These are phyloP conservation scores for Gnomoniopsis smithogilvyi DNA, from an alignment of 2,329 filamentous ascomycete genomes.

Conservation along the genomic window DNA sequence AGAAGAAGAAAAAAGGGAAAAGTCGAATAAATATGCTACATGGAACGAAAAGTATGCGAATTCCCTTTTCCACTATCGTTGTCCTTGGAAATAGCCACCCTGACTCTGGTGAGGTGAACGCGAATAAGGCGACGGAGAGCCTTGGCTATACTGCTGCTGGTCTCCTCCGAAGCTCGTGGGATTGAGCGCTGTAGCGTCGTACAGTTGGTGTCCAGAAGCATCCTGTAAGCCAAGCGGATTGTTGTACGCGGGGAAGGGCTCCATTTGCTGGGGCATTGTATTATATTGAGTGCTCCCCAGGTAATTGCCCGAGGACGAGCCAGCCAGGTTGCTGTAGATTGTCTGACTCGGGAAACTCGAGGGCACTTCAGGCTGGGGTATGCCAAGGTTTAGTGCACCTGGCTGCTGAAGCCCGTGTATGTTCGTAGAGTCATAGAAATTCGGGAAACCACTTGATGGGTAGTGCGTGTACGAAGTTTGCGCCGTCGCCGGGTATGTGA, in stretches of 20 bases:
- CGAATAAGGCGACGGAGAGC: constrained; percentile 40
- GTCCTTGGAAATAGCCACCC: constrained; percentile 32
- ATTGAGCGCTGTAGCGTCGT: constrained; percentile 31
- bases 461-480: constrained; percentile 18
- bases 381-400: neutral
- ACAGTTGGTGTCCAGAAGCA: constrained; percentile 21
- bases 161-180: constrained; percentile 27
- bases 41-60: neutral
- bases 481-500: constrained; percentile 9
- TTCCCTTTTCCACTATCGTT: neutral
- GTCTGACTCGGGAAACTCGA: constrained; percentile 14
- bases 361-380: constrained; percentile 13
- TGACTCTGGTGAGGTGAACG: constrained; percentile 39
- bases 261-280: constrained; percentile 25
- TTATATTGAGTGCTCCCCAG: constrained; percentile 29
- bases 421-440: constrained; percentile 6
- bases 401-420: constrained; percentile 14
- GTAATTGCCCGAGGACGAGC: constrained; percentile 27
- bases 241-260: constrained; percentile 18
- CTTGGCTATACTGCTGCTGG: constrained; percentile 33
- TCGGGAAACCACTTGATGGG: constrained; percentile 14
- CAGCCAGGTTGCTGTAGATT: constrained; percentile 28
- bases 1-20: neutral
- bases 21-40: neutral
- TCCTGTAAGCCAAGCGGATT: constrained; percentile 12